A percentile compares a stretch with the other conserved stretches of the same genome.
These are phyloP conservation scores for Ascochyta pisi DNA, from an alignment of 2,329 filamentous ascomycete species.

Conservation along the genomic window DNA sequence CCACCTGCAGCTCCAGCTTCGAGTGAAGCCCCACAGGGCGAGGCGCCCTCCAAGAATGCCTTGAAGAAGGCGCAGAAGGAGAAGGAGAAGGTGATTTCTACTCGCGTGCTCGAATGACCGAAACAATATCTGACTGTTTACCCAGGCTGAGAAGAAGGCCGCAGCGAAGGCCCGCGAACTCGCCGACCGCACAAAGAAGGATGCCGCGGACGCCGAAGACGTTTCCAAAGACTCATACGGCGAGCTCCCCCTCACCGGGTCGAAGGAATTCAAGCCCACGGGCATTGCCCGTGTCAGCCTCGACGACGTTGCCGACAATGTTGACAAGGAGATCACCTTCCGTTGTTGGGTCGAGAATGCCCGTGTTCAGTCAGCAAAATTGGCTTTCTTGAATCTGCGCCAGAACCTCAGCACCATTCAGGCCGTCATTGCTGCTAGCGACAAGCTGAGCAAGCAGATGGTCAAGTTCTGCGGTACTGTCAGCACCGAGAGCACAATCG, in stretches of 20 bases:
- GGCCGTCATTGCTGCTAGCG: constrained; percentile 72
- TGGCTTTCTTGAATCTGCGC: constrained; percentile 87
- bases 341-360: constrained; percentile 87
- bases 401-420: constrained; percentile 80
- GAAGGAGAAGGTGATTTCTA: constrained; percentile 46
- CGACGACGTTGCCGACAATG: constrained; percentile 47
- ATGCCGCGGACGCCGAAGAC: constrained; percentile 70
- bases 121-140: neutral
- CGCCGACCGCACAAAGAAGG: constrained; percentile 57
- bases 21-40: constrained; percentile 27
- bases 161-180: constrained; percentile 59
- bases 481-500: constrained; percentile 80
- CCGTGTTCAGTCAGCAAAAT: constrained; percentile 86
- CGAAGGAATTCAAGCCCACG: constrained; percentile 59
- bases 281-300: constrained; percentile 66
- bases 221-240: constrained; percentile 83
- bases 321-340: constrained; percentile 67
- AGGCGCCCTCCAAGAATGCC: constrained; percentile 50
- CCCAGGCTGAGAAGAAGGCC: constrained; percentile 51
- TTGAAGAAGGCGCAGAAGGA: constrained; percentile 53
- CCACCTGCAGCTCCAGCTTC: constrained; percentile 34
- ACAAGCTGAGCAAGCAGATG: constrained; percentile 80
- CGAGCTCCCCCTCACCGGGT: constrained; percentile 65
- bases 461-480: constrained; percentile 85
- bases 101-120: constrained; percentile 4